A percentile compares a stretch with the other conserved stretches of the same genome.
Evolutionary conservation across 169 alveolate species (phyloP).

Genomic region (Neospora caninum): DNA sequence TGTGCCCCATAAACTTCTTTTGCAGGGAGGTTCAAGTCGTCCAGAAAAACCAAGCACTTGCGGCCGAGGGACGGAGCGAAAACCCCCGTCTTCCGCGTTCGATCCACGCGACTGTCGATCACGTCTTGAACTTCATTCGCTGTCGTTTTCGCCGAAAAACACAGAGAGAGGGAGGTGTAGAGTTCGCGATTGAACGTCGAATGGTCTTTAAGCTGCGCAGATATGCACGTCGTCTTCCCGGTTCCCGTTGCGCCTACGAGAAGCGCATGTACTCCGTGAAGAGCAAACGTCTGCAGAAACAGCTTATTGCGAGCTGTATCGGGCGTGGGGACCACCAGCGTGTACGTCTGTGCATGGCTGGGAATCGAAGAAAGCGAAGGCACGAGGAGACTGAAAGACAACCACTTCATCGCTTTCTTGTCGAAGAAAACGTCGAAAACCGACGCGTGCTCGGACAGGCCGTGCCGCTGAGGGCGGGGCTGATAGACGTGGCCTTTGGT

Average conservation of each 20-base stretch:
- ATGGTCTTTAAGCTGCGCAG: slow-evolving; percentile 74
- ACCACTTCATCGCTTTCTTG: slow-evolving; percentile 68
- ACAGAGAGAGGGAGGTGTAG: slow-evolving; percentile 86
- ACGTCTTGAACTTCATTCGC: slow-evolving; percentile 92
- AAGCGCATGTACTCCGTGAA: slow-evolving; percentile 83
- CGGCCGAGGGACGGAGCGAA: slow-evolving; percentile 89
- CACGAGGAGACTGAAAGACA: slow-evolving; percentile 68
- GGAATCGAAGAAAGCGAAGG: slow-evolving; percentile 43
- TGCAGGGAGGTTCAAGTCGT: slow-evolving; percentile 94
- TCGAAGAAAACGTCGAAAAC: slow-evolving; percentile 70
- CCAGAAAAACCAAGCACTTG: slow-evolving; percentile 91
- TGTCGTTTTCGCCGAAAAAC: slow-evolving; percentile 94
- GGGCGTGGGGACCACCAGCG: slow-evolving; percentile 88
- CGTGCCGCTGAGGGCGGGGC: not conserved
- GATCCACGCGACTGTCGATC: slow-evolving; percentile 90
- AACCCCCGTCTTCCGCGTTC: slow-evolving; percentile 86
- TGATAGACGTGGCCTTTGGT: not conserved
- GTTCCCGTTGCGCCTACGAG: slow-evolving; percentile 94
- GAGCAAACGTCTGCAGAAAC: slow-evolving; percentile 78
- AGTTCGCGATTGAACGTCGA: slow-evolving; percentile 72
- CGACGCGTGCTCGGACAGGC: slow-evolving; percentile 66
- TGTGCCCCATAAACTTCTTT: slow-evolving; percentile 94
- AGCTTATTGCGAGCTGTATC: slow-evolving; percentile 89
- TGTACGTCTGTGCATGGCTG: slow-evolving; percentile 82
- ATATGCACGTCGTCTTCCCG: slow-evolving; percentile 86